phyloP scores from a whole-genome alignment of 164 flowering plant species.

The Vitis labrusca region DNA sequence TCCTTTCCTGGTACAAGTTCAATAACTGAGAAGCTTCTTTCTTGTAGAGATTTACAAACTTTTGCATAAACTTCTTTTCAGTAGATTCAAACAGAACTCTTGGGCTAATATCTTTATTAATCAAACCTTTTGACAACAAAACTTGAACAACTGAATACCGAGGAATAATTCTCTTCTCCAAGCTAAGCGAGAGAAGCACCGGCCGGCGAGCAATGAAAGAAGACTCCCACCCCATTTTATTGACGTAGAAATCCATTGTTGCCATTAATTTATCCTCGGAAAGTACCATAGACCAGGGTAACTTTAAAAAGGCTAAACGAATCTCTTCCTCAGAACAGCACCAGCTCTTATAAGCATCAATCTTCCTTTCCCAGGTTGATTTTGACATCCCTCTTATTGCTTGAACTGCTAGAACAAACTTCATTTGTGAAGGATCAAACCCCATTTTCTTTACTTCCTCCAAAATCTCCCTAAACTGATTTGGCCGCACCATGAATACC shows the following conservation, averaged over 20 bases:
- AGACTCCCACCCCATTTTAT: conserved; percentile 12
- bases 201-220: not conserved
- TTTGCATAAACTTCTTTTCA: conserved; percentile 8
- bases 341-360: conserved; percentile 7
- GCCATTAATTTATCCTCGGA: conserved; percentile 11
- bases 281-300: conserved; percentile 2
- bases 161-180: conserved; percentile 13
- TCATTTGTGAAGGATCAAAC: not conserved
- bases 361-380: conserved; percentile 13
- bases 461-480: not conserved
- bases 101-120: not conserved
- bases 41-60: not conserved
- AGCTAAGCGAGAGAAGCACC: not conserved
- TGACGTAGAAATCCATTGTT: conserved; percentile 14
- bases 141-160: conserved; percentile 3
- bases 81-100: not conserved
- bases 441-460: conserved; percentile 8
- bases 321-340: conserved; percentile 15
- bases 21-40: not conserved
- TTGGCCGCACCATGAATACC: not conserved
- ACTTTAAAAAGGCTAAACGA: not conserved
- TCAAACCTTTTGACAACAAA: conserved; percentile 8
- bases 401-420: not conserved
- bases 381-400: not conserved
- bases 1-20: not conserved